Base-by-base conservation (phyloP, 306 rosid species). In the Sechiopsis laciniata region DNA sequence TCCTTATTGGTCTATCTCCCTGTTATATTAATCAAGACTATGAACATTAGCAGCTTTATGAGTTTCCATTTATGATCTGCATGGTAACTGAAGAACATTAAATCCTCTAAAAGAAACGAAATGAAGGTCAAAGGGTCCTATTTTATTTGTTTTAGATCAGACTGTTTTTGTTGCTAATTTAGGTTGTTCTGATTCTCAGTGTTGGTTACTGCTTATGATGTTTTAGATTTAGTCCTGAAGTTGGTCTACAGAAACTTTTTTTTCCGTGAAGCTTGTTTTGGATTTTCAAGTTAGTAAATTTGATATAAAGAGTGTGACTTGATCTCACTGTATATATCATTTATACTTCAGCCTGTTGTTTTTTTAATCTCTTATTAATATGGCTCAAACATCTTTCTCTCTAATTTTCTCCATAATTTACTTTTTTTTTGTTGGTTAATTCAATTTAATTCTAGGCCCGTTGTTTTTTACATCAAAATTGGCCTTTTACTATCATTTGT, bases 181-280 rank as follows among this genome's bases (percentile, higher is more conserved):
- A 6, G 55, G 35, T 67, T 21, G 11, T 32, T 45, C 12, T 67
- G 55, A 20, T 42, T 46, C 55, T 46, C 55, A 46, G 55, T 6
- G 15, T 45, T 67, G 13, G 19, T 32, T 62, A 14, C 2, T 48
- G 56, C 55, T 67, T 13, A 67, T 24, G 29, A 45, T 20, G 55
- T 46, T 67, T 8, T 24, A 67, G 73, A 67, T 46, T 67, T 67
- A 46, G 40, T 45, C 56, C 40, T 46, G 35, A 16, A 67, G 73
- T 37, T 67, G 73, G 54, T 67, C 73, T 46, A 46, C 12, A 21
- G 15, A 11, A 67, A 24, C 56, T 67, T 20, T 17, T 37, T 65
- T 66, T 78, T 72, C 61, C 32, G 77, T 82, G 40, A 53, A 67
- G 80, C 78, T 76, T 81, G 65, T 82, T 50, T 51, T 73, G 77